phyloP scores from a whole-genome alignment of 768 basidiomycete species.

The Mycena albidolilacea region DNA sequence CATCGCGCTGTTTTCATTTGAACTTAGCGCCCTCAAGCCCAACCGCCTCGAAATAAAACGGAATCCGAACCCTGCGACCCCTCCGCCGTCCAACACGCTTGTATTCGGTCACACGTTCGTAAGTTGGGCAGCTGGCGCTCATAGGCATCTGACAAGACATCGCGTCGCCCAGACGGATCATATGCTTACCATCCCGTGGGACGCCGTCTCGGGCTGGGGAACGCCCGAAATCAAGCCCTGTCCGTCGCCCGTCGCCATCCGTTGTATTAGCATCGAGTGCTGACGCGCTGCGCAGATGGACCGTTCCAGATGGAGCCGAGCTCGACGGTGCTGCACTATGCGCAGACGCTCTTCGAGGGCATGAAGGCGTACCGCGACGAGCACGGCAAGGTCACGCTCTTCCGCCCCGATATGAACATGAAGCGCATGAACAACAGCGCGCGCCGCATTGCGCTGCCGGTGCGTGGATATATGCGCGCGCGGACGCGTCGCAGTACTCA shows the following conservation, averaged over 20 bases:
- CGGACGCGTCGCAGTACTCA: slow-evolving; percentile 11
- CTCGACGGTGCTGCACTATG: slow-evolving; percentile 91
- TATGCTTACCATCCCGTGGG: slow-evolving; percentile 89
- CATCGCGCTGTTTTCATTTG: neutral
- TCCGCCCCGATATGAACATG: slow-evolving; percentile 99
- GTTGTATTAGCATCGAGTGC: slow-evolving; percentile 15
- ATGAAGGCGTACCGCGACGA: slow-evolving; percentile 92
- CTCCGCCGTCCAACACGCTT: slow-evolving; percentile 77
- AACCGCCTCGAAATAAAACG: slow-evolving; percentile 64
- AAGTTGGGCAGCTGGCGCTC: slow-evolving; percentile 46
- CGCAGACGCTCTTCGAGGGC: slow-evolving; percentile 92
- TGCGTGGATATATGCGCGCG: slow-evolving; percentile 51
- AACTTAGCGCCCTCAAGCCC: slow-evolving; percentile 54
- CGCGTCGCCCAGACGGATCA: slow-evolving; percentile 76
- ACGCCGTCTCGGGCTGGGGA: slow-evolving; percentile 82
- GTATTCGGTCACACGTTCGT: slow-evolving; percentile 92
- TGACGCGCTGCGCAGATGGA: slow-evolving; percentile 63
- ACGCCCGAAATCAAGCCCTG: slow-evolving; percentile 88
- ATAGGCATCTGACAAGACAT: slow-evolving; percentile 24
- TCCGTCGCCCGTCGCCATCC: slow-evolving; percentile 60
- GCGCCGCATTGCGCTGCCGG: slow-evolving; percentile 81
- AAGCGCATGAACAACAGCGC: slow-evolving; percentile 93
- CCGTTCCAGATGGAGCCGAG: slow-evolving; percentile 84
- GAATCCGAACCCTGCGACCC: slow-evolving; percentile 68
- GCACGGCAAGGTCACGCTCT: slow-evolving; percentile 82